These are phyloP conservation scores for Globisporangium abappressorium DNA, from an alignment of 352 stramenopile genomes.

Conservation along the genomic window DNA sequence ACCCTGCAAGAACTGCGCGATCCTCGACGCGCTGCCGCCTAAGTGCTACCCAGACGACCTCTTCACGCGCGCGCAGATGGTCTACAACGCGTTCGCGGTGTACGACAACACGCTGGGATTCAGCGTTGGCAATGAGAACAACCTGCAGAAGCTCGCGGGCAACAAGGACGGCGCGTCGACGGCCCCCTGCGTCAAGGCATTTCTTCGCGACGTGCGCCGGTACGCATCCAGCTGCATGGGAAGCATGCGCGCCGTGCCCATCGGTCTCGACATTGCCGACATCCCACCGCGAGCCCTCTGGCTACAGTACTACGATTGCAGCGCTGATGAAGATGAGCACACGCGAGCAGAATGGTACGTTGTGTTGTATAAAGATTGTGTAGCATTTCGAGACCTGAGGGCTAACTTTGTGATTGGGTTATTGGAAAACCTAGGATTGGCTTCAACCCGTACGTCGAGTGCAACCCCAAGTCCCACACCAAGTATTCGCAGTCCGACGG, in stretches of 20 bases:
- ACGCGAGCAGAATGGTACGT: constrained; percentile 31
- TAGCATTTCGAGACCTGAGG: not conserved
- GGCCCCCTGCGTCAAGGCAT: constrained; percentile 48
- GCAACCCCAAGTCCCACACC: constrained; percentile 45
- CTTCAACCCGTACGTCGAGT: constrained; percentile 69
- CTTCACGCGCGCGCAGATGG: constrained; percentile 36
- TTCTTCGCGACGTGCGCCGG: constrained; percentile 41
- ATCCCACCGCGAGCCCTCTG: constrained; percentile 33
- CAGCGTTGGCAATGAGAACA: constrained; percentile 51
- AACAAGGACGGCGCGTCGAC: constrained; percentile 27
- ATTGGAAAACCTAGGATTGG: constrained; percentile 11
- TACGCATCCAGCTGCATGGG: constrained; percentile 35
- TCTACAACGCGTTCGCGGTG: constrained; percentile 56
- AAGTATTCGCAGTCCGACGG: constrained; percentile 55
- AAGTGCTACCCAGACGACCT: constrained; percentile 46
- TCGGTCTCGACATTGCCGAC: constrained; percentile 45
- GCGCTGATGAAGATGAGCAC: constrained; percentile 36
- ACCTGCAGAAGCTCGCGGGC: constrained; percentile 30
- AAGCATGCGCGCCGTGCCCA: constrained; percentile 34
- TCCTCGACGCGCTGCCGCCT: constrained; percentile 30
- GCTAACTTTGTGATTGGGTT: not conserved
- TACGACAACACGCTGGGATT: constrained; percentile 57
- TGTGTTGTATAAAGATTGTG: too few relatives aligned
- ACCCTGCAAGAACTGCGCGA: constrained; percentile 34
- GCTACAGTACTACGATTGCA: constrained; percentile 50